Conservation (phyloP, 176 grass and related monocot genomes). For the Oryza glaberrima region DNA sequence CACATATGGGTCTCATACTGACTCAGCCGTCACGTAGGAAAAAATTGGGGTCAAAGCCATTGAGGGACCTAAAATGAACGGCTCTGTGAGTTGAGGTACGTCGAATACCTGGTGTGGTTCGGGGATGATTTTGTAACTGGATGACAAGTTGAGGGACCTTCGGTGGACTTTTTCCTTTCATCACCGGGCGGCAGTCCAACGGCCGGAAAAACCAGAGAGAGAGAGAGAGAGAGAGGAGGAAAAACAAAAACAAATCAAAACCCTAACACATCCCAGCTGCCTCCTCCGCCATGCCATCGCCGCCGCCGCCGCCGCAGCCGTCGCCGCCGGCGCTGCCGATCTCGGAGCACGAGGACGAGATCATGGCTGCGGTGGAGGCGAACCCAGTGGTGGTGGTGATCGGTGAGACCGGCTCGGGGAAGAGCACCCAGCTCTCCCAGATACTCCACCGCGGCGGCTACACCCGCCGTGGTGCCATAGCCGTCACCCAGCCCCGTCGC, state of each 20-base stretch:
- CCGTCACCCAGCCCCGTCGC: constrained; percentile 87
- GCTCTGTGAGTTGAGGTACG: too few species aligned
- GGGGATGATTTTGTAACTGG: too few species aligned
- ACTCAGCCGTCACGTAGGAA: too few species aligned
- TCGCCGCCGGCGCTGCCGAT: constrained; percentile 63
- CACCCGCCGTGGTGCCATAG: constrained; percentile 72
- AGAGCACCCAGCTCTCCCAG: constrained; percentile 97
- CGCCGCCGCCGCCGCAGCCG: constrained; percentile 29
- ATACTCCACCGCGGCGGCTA: constrained; percentile 85
- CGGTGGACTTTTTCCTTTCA: too few species aligned
- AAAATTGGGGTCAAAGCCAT: too few species aligned
- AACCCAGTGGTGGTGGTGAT: constrained; percentile 81
- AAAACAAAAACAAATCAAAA: neutral
- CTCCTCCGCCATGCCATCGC: constrained; percentile 37
- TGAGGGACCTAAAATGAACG: too few species aligned
- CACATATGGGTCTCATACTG: too few species aligned
- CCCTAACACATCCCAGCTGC: constrained; percentile 15
- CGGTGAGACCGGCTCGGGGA: constrained; percentile 91
- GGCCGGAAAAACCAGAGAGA: too few species aligned
- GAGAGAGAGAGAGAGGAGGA: neutral
- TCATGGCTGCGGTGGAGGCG: constrained; percentile 69
- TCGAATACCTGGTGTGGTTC: too few species aligned
- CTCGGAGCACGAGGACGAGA: constrained; percentile 74
- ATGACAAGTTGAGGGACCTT: too few species aligned
- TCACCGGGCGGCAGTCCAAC: too few species aligned